Evolutionary conservation across 805 yeast genomes (phyloP).

Genomic region (Candida rishiriensis): DNA sequence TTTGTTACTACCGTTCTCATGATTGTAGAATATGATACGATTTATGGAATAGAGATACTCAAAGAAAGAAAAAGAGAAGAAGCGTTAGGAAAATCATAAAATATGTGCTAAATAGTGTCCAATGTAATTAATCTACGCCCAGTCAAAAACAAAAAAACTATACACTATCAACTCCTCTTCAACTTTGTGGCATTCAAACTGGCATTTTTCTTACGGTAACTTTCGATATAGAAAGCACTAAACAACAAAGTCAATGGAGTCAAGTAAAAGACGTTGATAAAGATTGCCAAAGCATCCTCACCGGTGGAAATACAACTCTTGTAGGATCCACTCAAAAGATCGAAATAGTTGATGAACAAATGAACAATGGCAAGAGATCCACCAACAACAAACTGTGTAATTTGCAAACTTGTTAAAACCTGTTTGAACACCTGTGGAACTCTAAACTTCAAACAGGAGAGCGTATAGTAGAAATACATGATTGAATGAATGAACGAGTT

Average conservation of each 20-base stretch:
- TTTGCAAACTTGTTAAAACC: slow-evolving; percentile 60
- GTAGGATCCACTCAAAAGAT: slow-evolving; percentile 38
- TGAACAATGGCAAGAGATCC: slow-evolving; percentile 65
- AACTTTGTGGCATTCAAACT: background rate
- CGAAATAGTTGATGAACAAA: slow-evolving; percentile 55
- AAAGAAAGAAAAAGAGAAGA: no score
- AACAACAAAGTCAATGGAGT: slow-evolving; percentile 64
- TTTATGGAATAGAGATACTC: no score
- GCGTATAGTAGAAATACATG: slow-evolving; percentile 67
- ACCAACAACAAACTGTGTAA: slow-evolving; percentile 63
- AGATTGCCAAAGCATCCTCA: slow-evolving; percentile 59
- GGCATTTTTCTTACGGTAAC: slow-evolving; percentile 35
- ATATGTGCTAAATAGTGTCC: no score
- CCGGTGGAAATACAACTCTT: slow-evolving; percentile 50
- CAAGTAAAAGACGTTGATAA: slow-evolving; percentile 59
- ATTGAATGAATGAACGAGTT: slow-evolving; percentile 73
- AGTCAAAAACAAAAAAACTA: no score
- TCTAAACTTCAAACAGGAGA: slow-evolving; percentile 52
- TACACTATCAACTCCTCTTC: slow-evolving; percentile 1
- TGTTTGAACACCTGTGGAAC: slow-evolving; percentile 57
- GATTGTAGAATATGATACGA: no score
- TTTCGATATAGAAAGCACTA: slow-evolving; percentile 60
- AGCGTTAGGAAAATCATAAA: no score
- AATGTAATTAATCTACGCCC: no score
- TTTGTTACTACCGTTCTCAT: no score